Percentiles rank a stretch among this genome's conserved stretches.
These are phyloP conservation scores for Chalciporus pseudorubinellus DNA, from an alignment of 768 basidiomycete genomes.

Conservation along the genomic window DNA sequence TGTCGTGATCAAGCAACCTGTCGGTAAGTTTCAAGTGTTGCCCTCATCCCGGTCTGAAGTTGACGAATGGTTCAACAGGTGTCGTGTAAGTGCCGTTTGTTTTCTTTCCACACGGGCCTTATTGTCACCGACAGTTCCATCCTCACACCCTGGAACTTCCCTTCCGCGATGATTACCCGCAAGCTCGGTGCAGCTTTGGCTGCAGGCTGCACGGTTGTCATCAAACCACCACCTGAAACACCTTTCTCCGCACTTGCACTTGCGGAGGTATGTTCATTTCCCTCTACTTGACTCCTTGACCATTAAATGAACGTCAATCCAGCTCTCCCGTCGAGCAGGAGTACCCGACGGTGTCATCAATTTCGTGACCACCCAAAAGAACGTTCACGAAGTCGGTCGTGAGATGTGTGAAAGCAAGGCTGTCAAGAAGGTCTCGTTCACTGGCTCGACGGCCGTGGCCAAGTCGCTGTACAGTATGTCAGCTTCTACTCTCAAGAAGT, in stretches of 20 bases:
- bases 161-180: conserved; percentile 92
- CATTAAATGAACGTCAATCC: neutral
- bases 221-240: conserved; percentile 94
- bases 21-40: conserved; percentile 50
- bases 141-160: conserved; percentile 90
- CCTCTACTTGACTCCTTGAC: neutral
- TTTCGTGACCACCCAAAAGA: conserved; percentile 83
- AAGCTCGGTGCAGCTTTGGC: conserved; percentile 88
- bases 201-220: conserved; percentile 93
- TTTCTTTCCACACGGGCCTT: neutral
- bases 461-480: conserved; percentile 73
- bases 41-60: conserved; percentile 37
- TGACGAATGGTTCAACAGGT: conserved; percentile 28
- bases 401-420: conserved; percentile 89
- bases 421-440: conserved; percentile 90
- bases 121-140: conserved; percentile 56
- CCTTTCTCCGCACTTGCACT: conserved; percentile 91
- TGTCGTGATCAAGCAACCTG: conserved; percentile 91
- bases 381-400: conserved; percentile 83
- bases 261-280: conserved; percentile 59
- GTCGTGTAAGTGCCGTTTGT: conserved; percentile 40
- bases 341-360: conserved; percentile 95
- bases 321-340: conserved; percentile 88
- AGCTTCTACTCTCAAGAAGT: conserved; percentile 82
- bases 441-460: conserved; percentile 81